A percentile compares a stretch with the other conserved stretches of the same genome.
These are phyloP conservation scores for Cladosporium sp. DNA, from an alignment of 2,329 filamentous ascomycete species.

Conservation along the genomic window DNA sequence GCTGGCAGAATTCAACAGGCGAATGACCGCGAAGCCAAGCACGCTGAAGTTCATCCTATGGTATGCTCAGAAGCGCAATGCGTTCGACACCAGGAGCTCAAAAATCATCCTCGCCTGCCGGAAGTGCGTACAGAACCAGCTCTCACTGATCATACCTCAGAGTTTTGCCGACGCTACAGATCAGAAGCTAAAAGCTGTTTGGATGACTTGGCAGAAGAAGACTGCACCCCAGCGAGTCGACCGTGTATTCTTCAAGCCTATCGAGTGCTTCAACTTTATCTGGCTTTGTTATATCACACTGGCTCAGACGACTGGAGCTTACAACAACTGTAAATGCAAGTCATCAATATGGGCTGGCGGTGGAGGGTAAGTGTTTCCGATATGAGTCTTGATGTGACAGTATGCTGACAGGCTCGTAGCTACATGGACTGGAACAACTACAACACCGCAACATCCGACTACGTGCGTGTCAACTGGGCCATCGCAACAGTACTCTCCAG, in stretches of 20 bases:
- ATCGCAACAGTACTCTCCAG: constrained; percentile 37
- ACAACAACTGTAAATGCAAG: constrained; percentile 47
- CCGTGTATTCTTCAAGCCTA: constrained; percentile 36
- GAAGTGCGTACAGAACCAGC: constrained; percentile 4
- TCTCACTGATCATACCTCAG: neutral
- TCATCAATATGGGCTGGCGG: constrained; percentile 41
- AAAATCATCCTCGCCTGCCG: neutral
- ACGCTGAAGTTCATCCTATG: neutral
- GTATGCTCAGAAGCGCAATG: neutral
- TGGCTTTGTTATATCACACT: constrained; percentile 45
- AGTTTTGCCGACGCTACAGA: neutral
- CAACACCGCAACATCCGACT: constrained; percentile 36
- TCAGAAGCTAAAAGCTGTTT: neutral
- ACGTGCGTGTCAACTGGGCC: constrained; percentile 38
- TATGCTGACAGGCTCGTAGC: constrained; percentile 23
- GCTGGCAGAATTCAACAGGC: constrained; percentile 3
- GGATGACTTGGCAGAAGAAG: constrained; percentile 8
- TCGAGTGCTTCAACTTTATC: constrained; percentile 42
- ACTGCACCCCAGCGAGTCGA: constrained; percentile 25
- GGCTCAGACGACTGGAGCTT: constrained; percentile 46
- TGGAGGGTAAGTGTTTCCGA: constrained; percentile 21
- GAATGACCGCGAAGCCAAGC: neutral
- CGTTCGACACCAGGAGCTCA: neutral
- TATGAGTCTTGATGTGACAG: neutral
- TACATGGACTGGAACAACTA: constrained; percentile 45